Evolutionary conservation across 164 flowering plant species (phyloP).

Genomic region (Magnolia officinalis): DNA sequence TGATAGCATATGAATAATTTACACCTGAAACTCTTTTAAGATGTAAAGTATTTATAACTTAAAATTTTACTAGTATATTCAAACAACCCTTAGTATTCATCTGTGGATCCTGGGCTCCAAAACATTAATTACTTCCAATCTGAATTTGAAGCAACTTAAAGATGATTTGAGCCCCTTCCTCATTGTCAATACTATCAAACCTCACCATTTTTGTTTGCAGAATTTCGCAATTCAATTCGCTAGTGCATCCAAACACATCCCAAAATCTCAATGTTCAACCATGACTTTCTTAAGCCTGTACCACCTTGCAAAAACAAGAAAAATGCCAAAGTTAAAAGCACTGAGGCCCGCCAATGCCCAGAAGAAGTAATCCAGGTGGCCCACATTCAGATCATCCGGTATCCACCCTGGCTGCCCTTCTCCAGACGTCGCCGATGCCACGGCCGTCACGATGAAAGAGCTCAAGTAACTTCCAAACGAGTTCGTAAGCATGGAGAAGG

Average conservation of each 20-base stretch:
- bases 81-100: no score
- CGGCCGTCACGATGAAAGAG: conserved; percentile 34
- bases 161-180: no score
- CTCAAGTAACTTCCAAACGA: conserved; percentile 50
- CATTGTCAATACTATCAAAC: no score
- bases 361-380: conserved; percentile 46
- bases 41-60: no score
- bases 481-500: conserved; percentile 42
- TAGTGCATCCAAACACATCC: not conserved
- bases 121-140: no score
- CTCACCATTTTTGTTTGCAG: no score
- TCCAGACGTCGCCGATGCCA: conserved; percentile 24
- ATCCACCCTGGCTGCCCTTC: conserved; percentile 47
- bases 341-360: conserved; percentile 42
- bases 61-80: no score
- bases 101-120: no score
- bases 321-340: conserved; percentile 31
- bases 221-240: no score
- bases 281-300: conserved; percentile 22
- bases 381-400: conserved; percentile 44
- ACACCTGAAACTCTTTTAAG: no score
- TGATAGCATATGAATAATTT: no score
- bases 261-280: not conserved
- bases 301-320: conserved; percentile 28
- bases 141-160: no score